Conservation (phyloP, 2,329 filamentous ascomycete genomes). For the Colletotrichum sp. region DNA sequence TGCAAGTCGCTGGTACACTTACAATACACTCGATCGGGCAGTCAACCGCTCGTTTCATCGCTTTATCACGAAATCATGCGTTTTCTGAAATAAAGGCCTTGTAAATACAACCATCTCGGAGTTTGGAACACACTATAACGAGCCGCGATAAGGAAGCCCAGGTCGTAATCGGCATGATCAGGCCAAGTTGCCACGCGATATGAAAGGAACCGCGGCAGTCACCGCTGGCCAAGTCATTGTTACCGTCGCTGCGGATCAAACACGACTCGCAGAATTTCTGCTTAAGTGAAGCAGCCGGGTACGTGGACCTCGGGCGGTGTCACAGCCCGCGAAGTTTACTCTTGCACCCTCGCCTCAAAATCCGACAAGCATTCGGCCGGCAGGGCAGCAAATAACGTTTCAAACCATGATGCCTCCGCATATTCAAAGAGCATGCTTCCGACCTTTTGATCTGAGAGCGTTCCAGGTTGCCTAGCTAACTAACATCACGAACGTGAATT, state of each 20-base stretch:
- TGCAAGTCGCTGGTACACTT: background rate
- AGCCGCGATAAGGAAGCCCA: background rate
- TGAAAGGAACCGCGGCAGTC: background rate
- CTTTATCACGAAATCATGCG: background rate
- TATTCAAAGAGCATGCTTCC: background rate
- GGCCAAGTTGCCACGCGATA: background rate
- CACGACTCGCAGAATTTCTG: background rate
- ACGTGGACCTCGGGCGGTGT: background rate
- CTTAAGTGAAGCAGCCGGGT: background rate
- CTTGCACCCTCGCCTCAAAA: background rate
- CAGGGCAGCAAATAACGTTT: background rate
- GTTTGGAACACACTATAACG: background rate
- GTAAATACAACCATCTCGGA: background rate
- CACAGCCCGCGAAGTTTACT: background rate
- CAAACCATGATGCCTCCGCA: background rate
- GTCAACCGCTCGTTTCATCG: background rate
- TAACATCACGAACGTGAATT: background rate
- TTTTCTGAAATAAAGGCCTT: background rate
- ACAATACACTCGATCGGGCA: background rate
- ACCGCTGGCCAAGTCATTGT: background rate
- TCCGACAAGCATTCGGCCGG: background rate
- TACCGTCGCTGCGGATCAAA: background rate
- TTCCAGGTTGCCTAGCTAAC: background rate
- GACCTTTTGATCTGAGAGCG: too few species aligned
- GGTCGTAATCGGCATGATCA: background rate